A percentile compares a stretch with the other conserved stretches of the same genome.
phyloP scores from a whole-genome alignment of 257 asterid species.

The Penstemon barbatus region DNA sequence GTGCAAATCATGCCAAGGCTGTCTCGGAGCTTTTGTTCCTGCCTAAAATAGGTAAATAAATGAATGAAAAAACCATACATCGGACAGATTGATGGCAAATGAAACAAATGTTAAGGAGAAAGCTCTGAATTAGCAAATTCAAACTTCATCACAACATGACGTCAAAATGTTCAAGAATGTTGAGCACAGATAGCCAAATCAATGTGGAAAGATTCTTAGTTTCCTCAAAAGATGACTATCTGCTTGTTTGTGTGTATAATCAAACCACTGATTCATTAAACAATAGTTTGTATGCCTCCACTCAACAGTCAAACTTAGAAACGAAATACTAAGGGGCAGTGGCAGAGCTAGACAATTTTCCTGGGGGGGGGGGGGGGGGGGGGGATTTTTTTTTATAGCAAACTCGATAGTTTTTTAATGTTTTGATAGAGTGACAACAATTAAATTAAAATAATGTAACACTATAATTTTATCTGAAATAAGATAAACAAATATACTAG shows the following conservation, averaged over 20 bases:
- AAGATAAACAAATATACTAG: no score
- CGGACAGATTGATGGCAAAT: slow-evolving; percentile 8
- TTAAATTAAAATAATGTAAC: no score
- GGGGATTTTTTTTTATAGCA: no score
- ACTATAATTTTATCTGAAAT: no score
- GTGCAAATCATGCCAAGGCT: slow-evolving; percentile 99
- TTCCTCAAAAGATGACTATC: neutral
- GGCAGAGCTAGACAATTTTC: no score
- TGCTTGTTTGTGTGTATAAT: neutral
- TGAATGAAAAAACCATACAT: slow-evolving; percentile 10
- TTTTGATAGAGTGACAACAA: no score
- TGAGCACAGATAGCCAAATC: slow-evolving; percentile 7
- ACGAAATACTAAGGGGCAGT: neutral
- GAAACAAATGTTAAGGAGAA: slow-evolving; percentile 13
- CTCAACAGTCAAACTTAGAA: neutral
- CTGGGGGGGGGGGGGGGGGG: no score
- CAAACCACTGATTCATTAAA: neutral
- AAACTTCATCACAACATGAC: neutral
- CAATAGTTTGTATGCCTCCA: slow-evolving; percentile 9
- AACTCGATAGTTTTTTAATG: no score
- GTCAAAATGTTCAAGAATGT: slow-evolving; percentile 9
- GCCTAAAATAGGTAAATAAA: slow-evolving; percentile 35
- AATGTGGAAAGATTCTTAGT: neutral
- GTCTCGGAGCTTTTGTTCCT: slow-evolving; percentile 87
- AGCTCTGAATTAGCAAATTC: slow-evolving; percentile 3